Percentiles rank a stretch among this genome's conserved stretches.
These are phyloP conservation scores for Coelastrella sp. DNA, from an alignment of 139 green algal genomes.

Conservation along the genomic window DNA sequence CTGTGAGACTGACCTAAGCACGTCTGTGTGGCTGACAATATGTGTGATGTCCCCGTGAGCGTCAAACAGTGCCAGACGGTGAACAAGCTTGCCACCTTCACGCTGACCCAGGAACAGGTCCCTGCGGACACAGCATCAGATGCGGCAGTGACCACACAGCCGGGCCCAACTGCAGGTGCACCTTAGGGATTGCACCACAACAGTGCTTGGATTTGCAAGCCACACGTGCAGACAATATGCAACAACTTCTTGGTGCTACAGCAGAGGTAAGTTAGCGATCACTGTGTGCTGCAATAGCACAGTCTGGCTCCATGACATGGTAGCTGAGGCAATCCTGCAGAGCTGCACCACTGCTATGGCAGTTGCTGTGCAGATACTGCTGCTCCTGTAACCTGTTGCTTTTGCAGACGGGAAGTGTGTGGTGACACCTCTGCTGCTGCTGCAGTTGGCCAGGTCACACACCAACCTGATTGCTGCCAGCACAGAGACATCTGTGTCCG, in stretches of 20 bases:
- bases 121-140: conserved; percentile 12
- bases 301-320: too few relatives aligned
- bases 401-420: too few relatives aligned
- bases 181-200: too few relatives aligned
- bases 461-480: conserved; percentile 65
- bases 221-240: too few relatives aligned
- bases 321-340: too few relatives aligned
- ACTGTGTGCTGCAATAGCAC: too few relatives aligned
- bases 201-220: too few relatives aligned
- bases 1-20: conserved; percentile 37
- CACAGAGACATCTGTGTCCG: conserved; percentile 63
- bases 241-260: too few relatives aligned
- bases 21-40: conserved; percentile 76
- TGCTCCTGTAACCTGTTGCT: background rate
- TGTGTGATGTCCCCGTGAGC: conserved; percentile 73
- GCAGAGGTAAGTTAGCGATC: too few relatives aligned
- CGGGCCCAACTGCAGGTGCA: too few relatives aligned
- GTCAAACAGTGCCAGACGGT: conserved; percentile 69
- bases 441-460: conserved; percentile 24
- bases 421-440: background rate
- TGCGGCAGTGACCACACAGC: background rate
- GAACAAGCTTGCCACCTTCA: conserved; percentile 25
- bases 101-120: conserved; percentile 42
- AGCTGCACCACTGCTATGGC: too few relatives aligned
- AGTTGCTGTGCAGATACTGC: too few relatives aligned